Evolutionary conservation across 2,329 filamentous ascomycete genomes (phyloP), one percentile per base, ranked within the genome.

Genomic region (Trichoderma breve): DNA sequence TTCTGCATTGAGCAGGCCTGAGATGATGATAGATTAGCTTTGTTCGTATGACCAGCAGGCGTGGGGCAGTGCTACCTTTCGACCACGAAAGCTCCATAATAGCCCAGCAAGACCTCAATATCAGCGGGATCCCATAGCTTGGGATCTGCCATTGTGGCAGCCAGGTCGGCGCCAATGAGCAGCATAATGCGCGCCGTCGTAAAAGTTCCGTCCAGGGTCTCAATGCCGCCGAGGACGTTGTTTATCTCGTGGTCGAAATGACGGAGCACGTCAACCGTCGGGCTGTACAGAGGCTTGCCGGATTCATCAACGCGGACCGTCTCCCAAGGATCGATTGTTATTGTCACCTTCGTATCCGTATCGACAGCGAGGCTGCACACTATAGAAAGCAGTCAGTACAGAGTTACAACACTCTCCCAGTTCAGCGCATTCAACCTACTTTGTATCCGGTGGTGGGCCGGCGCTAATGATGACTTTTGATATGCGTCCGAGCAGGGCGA

Each of bases 201-300:
- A 78, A 88, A 90, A 75, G 86, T 88, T 71, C 84, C 83, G 69
- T 92, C 93, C 75, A 86, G 85, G 30, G 86, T 87, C 76, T 91
- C 86, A 39, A 95, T 89, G 11, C 94, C 94, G 7, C 93, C 93
- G 51, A 92, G 90, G 18, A 92, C 87, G 21, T 87, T 86, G 79
- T 97, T 97, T 79, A 97, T 92, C 81, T 97, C 93, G 78, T 94
- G 82, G 74, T 95, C 90, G 76, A 97, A 94, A 81, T 97, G 93
- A 77, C 95, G 92, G 64, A 97, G 85, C 39, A 97, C 94, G 77
- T 92, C 88, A 32, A 94, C 94, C 1, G 94, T 97, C 12, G 93
- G 93, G 72, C 93, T 90, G 79, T 97, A 97, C 73, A 92, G 88
- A 74, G 91, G 90, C 81, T 95, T 91, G 73, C 92, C 71, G 12